Percentiles rank a stretch among this genome's conserved stretches.
phyloP scores from a whole-genome alignment of 1,139 yeast species.

The Lodderomyces oxycetoniae region DNA sequence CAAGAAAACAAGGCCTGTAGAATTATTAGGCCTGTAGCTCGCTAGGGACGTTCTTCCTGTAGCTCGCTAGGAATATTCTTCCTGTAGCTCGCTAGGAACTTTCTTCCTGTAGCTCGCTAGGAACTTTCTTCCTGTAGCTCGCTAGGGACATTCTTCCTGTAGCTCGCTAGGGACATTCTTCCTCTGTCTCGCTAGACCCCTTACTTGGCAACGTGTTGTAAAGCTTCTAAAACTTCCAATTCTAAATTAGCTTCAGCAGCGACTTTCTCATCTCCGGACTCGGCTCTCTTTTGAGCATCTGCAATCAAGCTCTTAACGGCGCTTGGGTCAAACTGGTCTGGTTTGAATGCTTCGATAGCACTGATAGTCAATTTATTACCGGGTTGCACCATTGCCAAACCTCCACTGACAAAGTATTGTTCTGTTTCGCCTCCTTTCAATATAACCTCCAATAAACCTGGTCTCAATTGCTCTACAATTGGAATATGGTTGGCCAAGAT shows the following conservation, averaged over 20 bases:
- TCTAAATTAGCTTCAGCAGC: slow-evolving; percentile 96
- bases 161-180: no score
- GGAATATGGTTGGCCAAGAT: slow-evolving; percentile 98
- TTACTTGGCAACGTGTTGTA: slow-evolving; percentile 83
- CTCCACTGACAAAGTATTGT: slow-evolving; percentile 92
- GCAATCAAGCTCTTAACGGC: slow-evolving; percentile 77
- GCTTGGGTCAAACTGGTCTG: slow-evolving; percentile 81
- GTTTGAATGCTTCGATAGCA: slow-evolving; percentile 93
- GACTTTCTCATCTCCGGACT: slow-evolving; percentile 78
- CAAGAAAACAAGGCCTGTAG: no score
- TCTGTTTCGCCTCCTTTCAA: slow-evolving; percentile 69
- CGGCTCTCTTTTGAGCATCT: slow-evolving; percentile 91
- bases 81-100: no score
- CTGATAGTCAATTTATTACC: slow-evolving; percentile 87
- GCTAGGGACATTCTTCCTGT: no score
- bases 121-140: no score
- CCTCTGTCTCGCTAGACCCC: neutral
- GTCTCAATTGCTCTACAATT: slow-evolving; percentile 91
- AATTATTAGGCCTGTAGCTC: no score
- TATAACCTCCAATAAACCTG: slow-evolving; percentile 92
- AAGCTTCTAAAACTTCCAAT: slow-evolving; percentile 93
- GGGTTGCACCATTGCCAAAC: slow-evolving; percentile 95
- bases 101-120: no score
- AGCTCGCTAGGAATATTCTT: no score
- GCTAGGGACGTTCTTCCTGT: no score